Evolutionary conservation across 2,329 filamentous ascomycete species (phyloP).

Genomic region (Arachnomyces sp.): DNA sequence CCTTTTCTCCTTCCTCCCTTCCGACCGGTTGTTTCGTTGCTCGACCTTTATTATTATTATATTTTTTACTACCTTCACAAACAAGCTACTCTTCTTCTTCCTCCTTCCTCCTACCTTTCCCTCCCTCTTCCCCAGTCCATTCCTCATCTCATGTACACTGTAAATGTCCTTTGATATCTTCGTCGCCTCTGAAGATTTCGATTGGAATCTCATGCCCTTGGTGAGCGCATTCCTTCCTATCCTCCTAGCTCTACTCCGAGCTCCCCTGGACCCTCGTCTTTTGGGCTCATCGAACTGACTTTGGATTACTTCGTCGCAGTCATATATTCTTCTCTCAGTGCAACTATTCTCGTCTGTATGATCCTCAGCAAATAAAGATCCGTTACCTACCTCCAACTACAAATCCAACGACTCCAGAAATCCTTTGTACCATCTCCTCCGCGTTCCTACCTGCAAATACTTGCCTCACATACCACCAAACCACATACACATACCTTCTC

Average conservation of each 20-base stretch:
- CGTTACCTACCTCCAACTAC: constrained; percentile 3
- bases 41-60: no score
- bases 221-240: constrained; percentile 11
- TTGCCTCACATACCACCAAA: constrained; percentile 6
- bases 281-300: constrained; percentile 3
- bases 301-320: constrained; percentile 14
- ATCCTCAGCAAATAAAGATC: constrained; percentile 24
- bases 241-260: constrained; percentile 10
- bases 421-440: constrained; percentile 14
- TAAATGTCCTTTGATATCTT: constrained; percentile 21
- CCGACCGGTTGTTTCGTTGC: background rate
- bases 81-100: constrained; percentile 7
- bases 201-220: constrained; percentile 9
- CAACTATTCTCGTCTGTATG: constrained; percentile 19
- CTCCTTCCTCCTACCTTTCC: constrained; percentile 14
- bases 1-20: constrained; percentile 8
- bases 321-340: constrained; percentile 21
- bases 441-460: constrained; percentile 7
- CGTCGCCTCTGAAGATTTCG: constrained; percentile 13
- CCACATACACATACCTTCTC: constrained; percentile 19
- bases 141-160: constrained; percentile 23
- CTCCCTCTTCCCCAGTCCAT: constrained; percentile 20
- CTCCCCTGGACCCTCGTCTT: constrained; percentile 6
- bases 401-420: no score
- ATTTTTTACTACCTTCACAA: no score